Evolutionary conservation across 306 rosid genomes (phyloP).

Genomic region (Carpinus fangiana): DNA sequence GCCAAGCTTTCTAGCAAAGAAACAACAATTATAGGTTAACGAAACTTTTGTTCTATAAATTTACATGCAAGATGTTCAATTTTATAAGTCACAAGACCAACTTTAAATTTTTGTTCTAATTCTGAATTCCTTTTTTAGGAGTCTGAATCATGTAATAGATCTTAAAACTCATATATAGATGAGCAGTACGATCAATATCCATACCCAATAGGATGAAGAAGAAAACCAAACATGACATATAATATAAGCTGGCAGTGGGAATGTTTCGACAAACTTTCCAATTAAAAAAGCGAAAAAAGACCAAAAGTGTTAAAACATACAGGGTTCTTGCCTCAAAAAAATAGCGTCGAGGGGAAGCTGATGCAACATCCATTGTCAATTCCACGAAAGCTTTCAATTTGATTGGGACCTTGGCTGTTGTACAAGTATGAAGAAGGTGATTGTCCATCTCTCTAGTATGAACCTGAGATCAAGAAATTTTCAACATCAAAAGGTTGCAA

Average conservation of each 20-base stretch:
- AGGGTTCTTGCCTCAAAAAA: constrained; percentile 89
- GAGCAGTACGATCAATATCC: constrained; percentile 3
- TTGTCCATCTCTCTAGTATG: constrained; percentile 46
- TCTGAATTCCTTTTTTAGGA: background rate
- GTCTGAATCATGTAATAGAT: background rate
- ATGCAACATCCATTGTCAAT: constrained; percentile 82
- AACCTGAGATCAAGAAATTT: constrained; percentile 54
- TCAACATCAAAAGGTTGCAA: constrained; percentile 8
- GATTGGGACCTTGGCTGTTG: constrained; percentile 37
- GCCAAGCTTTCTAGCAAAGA: background rate
- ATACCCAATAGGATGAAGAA: background rate
- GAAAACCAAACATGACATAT: background rate
- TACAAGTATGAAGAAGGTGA: constrained; percentile 26
- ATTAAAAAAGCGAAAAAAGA: background rate
- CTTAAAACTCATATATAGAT: background rate
- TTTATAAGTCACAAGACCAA: background rate
- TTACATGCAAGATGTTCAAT: background rate
- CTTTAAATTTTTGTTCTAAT: background rate
- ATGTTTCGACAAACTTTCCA: constrained; percentile 8
- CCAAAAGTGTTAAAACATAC: constrained; percentile 28
- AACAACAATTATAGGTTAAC: background rate
- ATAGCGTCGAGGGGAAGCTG: constrained; percentile 92
- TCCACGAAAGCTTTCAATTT: constrained; percentile 71
- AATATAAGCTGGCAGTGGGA: background rate
- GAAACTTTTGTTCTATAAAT: background rate